Conservation (phyloP, 2,329 filamentous ascomycete species). For the Colletotrichum sp. region DNA sequence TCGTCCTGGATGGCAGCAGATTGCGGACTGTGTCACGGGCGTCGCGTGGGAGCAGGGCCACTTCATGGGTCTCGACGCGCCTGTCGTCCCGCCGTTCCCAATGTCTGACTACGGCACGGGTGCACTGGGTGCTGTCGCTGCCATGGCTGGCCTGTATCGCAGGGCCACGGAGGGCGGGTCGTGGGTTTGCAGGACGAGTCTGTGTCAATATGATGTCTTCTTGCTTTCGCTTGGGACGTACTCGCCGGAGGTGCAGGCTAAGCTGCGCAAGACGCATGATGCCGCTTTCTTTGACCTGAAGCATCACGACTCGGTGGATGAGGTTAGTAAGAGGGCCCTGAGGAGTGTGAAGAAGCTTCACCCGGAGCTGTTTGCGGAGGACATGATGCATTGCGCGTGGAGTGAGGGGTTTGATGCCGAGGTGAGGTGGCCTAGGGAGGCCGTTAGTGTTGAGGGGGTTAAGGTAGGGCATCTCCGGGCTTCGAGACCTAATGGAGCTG, state of each 20-base stretch:
- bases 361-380: conserved; percentile 32
- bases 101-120: conserved; percentile 50
- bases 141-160: conserved; percentile 35
- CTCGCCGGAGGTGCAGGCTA: conserved; percentile 47
- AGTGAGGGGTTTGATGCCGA: conserved; percentile 35
- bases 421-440: conserved; percentile 42
- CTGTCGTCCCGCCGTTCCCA: conserved; percentile 62
- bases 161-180: conserved; percentile 35
- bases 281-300: conserved; percentile 57
- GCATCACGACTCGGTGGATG: conserved; percentile 63
- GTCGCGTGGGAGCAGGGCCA: conserved; percentile 56
- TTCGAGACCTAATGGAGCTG: conserved; percentile 51
- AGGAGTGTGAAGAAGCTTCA: conserved; percentile 51
- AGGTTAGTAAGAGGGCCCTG: conserved; percentile 59
- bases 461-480: conserved; percentile 39
- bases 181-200: conserved; percentile 37
- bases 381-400: conserved; percentile 31
- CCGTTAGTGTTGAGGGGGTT: conserved; percentile 41
- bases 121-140: conserved; percentile 34
- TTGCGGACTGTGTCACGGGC: conserved; percentile 63
- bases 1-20: conserved; percentile 68
- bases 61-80: conserved; percentile 59
- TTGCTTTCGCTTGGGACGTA: conserved; percentile 49
- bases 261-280: conserved; percentile 52
- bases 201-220: conserved; percentile 40